Percentiles rank a stretch among this genome's conserved stretches.
These are phyloP conservation scores for Arxiozyma slooffiae DNA, from an alignment of 1,139 yeast genomes.

Conservation along the genomic window DNA sequence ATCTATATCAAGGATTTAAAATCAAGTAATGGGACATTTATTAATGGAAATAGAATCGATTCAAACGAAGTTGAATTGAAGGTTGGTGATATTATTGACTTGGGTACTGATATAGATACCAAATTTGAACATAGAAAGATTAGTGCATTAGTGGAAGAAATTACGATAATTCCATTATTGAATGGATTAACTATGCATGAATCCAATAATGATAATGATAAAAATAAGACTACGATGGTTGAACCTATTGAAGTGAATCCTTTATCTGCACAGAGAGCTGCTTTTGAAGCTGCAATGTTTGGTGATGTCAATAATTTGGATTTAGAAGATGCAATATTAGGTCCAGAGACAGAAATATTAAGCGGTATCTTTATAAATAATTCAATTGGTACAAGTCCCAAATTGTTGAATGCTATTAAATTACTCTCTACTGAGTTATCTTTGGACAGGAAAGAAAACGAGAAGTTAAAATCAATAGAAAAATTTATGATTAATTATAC, in stretches of 20 bases:
- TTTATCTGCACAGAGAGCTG: conserved; percentile 28
- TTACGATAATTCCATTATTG: conserved; percentile 46
- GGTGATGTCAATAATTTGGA: conserved; percentile 59
- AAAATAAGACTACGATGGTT: neutral
- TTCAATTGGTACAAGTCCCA: conserved; percentile 46
- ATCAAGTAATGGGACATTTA: conserved; percentile 89
- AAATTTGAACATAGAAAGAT: conserved; percentile 76
- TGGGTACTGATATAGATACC: conserved; percentile 86
- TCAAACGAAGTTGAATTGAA: conserved; percentile 48
- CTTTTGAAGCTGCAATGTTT: conserved; percentile 68
- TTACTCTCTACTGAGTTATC: conserved; percentile 40
- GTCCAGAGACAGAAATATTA: conserved; percentile 44
- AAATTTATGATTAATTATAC: conserved; percentile 32
- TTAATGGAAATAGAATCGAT: conserved; percentile 63
- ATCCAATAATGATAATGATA: neutral
- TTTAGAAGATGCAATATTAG: conserved; percentile 49
- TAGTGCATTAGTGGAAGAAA: conserved; percentile 66
- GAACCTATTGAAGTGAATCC: conserved; percentile 7
- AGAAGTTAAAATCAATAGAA: conserved; percentile 38
- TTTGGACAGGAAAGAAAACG: conserved; percentile 36
- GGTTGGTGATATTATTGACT: conserved; percentile 69
- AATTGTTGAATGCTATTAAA: conserved; percentile 41
- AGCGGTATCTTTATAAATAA: conserved; percentile 59
- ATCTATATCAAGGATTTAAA: conserved; percentile 77
- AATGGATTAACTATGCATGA: neutral